A percentile compares a stretch with the other conserved stretches of the same genome.
Evolutionary conservation across 139 green algal genomes (phyloP).

Genomic region (Mesotaenium endlicherianum): DNA sequence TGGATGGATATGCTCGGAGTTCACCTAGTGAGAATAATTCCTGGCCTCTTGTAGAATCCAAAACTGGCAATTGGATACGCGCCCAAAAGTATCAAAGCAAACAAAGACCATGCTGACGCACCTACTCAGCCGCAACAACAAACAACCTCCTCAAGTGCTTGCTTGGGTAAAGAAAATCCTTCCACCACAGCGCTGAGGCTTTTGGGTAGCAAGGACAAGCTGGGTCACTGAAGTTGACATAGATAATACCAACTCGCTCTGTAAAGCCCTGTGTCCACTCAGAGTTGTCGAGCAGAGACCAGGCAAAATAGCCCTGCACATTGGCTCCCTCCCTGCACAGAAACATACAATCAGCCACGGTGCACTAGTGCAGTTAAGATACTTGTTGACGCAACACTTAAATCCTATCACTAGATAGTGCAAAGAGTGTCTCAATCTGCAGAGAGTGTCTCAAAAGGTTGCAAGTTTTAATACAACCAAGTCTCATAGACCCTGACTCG

Average conservation of each 20-base stretch:
- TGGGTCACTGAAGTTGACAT: slow-evolving; percentile 53
- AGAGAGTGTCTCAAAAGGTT: not conserved
- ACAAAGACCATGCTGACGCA: too few relatives aligned
- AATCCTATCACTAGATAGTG: not conserved
- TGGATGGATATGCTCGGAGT: too few relatives aligned
- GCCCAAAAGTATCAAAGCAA: too few relatives aligned
- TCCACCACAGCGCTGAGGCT: slow-evolving; percentile 53
- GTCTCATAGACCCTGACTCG: too few relatives aligned
- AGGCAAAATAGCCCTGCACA: slow-evolving; percentile 57
- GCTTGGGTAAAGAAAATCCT: too few relatives aligned
- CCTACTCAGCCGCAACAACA: too few relatives aligned
- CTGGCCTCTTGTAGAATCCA: too few relatives aligned
- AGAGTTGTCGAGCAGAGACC: slow-evolving; percentile 61
- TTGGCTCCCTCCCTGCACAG: slow-evolving; percentile 47
- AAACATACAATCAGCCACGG: not conserved
- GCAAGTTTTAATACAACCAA: not conserved
- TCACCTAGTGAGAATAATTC: too few relatives aligned
- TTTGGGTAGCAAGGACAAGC: slow-evolving; percentile 51
- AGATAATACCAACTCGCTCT: slow-evolving; percentile 60
- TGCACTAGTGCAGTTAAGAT: too few relatives aligned
- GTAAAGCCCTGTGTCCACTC: slow-evolving; percentile 58
- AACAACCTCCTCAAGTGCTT: too few relatives aligned
- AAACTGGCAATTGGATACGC: too few relatives aligned
- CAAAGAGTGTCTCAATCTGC: not conserved
- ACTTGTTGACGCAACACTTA: not conserved